phyloP scores from a whole-genome alignment of 495 filamentous ascomycete species.

The Trichoderma virens region DNA sequence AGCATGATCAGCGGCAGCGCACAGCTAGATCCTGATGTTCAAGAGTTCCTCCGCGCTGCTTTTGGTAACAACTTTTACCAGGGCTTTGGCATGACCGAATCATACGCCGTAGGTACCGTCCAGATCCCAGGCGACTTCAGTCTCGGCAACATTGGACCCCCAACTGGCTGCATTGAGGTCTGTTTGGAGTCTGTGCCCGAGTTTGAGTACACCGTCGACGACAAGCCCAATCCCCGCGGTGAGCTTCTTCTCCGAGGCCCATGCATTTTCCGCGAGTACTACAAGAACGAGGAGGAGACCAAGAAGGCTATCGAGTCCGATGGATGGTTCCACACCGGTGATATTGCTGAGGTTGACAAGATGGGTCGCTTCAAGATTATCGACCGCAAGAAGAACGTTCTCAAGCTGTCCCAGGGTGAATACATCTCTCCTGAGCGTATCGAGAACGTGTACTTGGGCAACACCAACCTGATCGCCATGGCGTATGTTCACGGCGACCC shows the following conservation, averaged over 20 bases:
- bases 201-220: constrained; percentile 86
- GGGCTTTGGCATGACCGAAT: constrained; percentile 92
- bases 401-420: constrained; percentile 96
- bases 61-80: constrained; percentile 75
- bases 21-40: constrained; percentile 78
- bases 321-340: constrained; percentile 95
- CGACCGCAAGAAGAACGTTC: constrained; percentile 95
- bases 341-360: constrained; percentile 76
- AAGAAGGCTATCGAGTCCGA: constrained; percentile 72
- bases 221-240: constrained; percentile 88
- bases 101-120: constrained; percentile 70
- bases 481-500: constrained; percentile 91
- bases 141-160: constrained; percentile 72
- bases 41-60: constrained; percentile 79
- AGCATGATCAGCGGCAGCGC: constrained; percentile 84
- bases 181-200: constrained; percentile 86
- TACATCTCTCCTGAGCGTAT: constrained; percentile 96
- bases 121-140: constrained; percentile 65
- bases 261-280: constrained; percentile 76
- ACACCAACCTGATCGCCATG: constrained; percentile 64
- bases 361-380: constrained; percentile 86
- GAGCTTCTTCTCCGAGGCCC: constrained; percentile 80
- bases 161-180: constrained; percentile 58
- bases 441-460: constrained; percentile 85
- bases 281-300: constrained; percentile 81